phyloP scores from a whole-genome alignment of 2,329 filamentous ascomycete genomes.

The Talaromyces pinophilus region DNA sequence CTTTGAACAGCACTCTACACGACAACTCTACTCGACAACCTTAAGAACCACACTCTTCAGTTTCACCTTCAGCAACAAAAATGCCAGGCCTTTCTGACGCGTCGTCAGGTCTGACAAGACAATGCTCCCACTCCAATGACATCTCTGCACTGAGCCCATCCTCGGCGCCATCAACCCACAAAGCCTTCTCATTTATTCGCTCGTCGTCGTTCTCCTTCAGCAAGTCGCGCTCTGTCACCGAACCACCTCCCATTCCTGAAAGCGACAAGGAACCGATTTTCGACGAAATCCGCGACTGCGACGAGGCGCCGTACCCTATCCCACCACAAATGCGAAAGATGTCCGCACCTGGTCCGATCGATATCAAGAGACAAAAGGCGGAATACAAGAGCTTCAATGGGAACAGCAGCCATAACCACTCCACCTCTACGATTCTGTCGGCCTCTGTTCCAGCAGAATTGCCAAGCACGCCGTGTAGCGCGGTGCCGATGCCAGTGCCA shows the following conservation, averaged over 20 bases:
- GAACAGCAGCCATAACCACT: neutral
- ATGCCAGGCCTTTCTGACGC: slow-evolving; percentile 15
- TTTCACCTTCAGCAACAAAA: neutral
- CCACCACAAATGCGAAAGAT: slow-evolving; percentile 14
- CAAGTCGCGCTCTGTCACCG: neutral
- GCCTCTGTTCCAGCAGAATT: neutral
- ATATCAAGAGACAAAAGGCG: slow-evolving; percentile 8
- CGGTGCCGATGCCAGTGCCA: slow-evolving; percentile 11
- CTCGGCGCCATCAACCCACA: slow-evolving; percentile 18
- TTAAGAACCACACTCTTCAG: neutral
- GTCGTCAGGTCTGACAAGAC: slow-evolving; percentile 17
- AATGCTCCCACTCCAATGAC: slow-evolving; percentile 20
- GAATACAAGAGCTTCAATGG: slow-evolving; percentile 17
- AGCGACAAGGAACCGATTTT: slow-evolving; percentile 23
- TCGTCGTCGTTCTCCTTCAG: slow-evolving; percentile 17
- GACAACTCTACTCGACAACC: neutral
- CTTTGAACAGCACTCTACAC: neutral
- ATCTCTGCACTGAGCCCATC: slow-evolving; percentile 13
- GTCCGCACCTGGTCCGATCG: neutral
- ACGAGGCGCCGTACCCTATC: slow-evolving; percentile 21
- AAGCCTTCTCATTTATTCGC: slow-evolving; percentile 18
- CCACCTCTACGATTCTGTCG: neutral
- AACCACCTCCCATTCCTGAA: slow-evolving; percentile 17
- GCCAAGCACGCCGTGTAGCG: slow-evolving; percentile 4
- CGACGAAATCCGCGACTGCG: slow-evolving; percentile 23